Conservation (phyloP, 495 filamentous ascomycete species). For the Collariella sp. region DNA sequence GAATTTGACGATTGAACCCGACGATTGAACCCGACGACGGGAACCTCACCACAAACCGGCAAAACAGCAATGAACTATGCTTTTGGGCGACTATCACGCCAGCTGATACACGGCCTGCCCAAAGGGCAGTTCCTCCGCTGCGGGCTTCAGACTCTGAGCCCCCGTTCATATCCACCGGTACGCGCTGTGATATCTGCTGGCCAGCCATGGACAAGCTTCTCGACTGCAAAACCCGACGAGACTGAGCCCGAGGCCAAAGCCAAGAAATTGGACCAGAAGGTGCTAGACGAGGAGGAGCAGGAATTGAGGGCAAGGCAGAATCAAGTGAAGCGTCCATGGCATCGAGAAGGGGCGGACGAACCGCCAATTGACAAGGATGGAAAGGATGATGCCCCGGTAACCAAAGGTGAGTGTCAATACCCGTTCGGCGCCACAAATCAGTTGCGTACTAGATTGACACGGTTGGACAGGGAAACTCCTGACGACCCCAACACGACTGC, state of each 20-base stretch:
- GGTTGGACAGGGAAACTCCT: conserved; percentile 63
- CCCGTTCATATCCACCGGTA: too few species aligned
- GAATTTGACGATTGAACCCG: too few species aligned
- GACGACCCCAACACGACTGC: conserved; percentile 78
- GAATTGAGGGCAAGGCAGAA: conserved; percentile 27
- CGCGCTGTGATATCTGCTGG: background rate
- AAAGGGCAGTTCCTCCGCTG: background rate
- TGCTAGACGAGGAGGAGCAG: conserved; percentile 32
- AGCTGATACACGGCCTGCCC: background rate
- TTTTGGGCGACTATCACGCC: conserved; percentile 14
- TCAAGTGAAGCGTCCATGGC: conserved; percentile 52
- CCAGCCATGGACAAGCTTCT: background rate
- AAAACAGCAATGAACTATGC: conserved; percentile 19
- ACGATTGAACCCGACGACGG: too few species aligned
- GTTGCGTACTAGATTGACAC: background rate
- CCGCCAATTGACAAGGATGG: conserved; percentile 41
- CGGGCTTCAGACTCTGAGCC: background rate
- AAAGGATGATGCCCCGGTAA: conserved; percentile 46
- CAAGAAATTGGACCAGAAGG: conserved; percentile 30
- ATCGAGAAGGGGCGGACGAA: conserved; percentile 54
- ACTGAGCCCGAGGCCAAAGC: conserved; percentile 25
- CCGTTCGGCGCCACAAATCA: background rate
- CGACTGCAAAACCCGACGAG: background rate
- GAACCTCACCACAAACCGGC: background rate
- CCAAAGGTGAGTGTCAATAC: conserved; percentile 46